phyloP scores from a whole-genome alignment of 1,284 basidiomycete species.

The Xerocomus alliaceus region DNA sequence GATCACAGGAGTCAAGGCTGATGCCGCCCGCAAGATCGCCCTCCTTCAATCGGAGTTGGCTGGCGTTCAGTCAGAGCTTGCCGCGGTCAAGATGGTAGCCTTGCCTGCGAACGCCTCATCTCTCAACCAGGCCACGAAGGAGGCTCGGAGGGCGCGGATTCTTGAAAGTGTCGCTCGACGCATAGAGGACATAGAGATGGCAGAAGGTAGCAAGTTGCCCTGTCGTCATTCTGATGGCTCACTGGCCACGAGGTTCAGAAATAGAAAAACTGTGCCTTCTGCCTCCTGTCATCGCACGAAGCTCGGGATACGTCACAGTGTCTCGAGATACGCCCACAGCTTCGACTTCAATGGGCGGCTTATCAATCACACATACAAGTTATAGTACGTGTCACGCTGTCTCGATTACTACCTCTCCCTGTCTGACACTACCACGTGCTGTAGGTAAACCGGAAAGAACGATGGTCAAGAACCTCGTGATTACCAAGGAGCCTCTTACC shows the following conservation, averaged over 20 bases:
- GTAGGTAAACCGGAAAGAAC: slow-evolving; percentile 4
- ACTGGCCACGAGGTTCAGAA: slow-evolving; percentile 3
- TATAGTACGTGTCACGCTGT: slow-evolving; percentile 7
- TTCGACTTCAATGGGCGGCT: neutral
- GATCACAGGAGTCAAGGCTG: slow-evolving; percentile 28
- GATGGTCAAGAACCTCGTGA: neutral
- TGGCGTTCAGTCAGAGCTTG: slow-evolving; percentile 14
- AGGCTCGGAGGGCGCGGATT: neutral
- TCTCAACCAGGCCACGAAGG: slow-evolving; percentile 10
- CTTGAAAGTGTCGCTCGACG: neutral
- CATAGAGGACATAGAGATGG: neutral
- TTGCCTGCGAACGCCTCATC: slow-evolving; percentile 1
- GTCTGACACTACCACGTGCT: neutral
- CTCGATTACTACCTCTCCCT: neutral
- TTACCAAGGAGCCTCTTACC: neutral
- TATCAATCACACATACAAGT: neutral
- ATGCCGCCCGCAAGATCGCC: slow-evolving; percentile 25
- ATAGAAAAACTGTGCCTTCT: neutral
- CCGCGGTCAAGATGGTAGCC: slow-evolving; percentile 12
- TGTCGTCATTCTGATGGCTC: neutral
- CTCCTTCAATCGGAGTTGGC: slow-evolving; percentile 27
- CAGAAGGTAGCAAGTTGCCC: slow-evolving; percentile 13
- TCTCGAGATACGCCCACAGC: neutral
- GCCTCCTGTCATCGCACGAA: neutral
- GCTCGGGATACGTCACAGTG: neutral